Evolutionary conservation across 2,329 filamentous ascomycete species (phyloP).

Genomic region (Hymenoscyphus scutula): DNA sequence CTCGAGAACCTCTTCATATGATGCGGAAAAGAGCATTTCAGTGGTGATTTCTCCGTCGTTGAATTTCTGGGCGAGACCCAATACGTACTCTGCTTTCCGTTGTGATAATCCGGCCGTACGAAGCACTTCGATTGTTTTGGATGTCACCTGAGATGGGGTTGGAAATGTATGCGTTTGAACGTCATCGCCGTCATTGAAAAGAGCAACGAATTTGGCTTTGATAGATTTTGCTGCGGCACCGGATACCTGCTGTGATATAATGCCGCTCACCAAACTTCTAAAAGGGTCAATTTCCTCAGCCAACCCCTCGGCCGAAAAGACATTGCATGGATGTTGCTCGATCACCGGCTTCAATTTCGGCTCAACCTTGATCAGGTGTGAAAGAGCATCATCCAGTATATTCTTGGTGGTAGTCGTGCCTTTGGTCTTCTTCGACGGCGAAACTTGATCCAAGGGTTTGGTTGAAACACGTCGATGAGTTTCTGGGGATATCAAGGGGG

Average conservation of each 20-base stretch:
- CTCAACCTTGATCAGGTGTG: slow-evolving; percentile 72
- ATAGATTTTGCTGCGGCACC: slow-evolving; percentile 89
- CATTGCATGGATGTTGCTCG: slow-evolving; percentile 68
- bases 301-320: slow-evolving; percentile 81
- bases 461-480: slow-evolving; percentile 60
- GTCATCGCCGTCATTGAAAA: slow-evolving; percentile 55
- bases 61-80: slow-evolving; percentile 83
- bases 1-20: slow-evolving; percentile 82
- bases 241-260: slow-evolving; percentile 88
- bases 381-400: slow-evolving; percentile 71
- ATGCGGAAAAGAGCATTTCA: slow-evolving; percentile 70
- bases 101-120: slow-evolving; percentile 87
- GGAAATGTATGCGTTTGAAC: slow-evolving; percentile 57
- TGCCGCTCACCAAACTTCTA: slow-evolving; percentile 75
- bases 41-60: slow-evolving; percentile 70
- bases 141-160: slow-evolving; percentile 68
- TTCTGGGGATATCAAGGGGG: slow-evolving; percentile 67
- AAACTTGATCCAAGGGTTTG: slow-evolving; percentile 50
- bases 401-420: slow-evolving; percentile 58
- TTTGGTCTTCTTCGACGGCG: slow-evolving; percentile 49
- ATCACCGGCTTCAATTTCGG: slow-evolving; percentile 69
- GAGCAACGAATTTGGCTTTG: slow-evolving; percentile 74
- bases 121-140: slow-evolving; percentile 61
- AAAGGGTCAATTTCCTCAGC: slow-evolving; percentile 87
- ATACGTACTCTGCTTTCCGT: slow-evolving; percentile 93